phyloP scores from a whole-genome alignment of 192 early-diverging fungal species.

The Cetraspora pellucida region DNA sequence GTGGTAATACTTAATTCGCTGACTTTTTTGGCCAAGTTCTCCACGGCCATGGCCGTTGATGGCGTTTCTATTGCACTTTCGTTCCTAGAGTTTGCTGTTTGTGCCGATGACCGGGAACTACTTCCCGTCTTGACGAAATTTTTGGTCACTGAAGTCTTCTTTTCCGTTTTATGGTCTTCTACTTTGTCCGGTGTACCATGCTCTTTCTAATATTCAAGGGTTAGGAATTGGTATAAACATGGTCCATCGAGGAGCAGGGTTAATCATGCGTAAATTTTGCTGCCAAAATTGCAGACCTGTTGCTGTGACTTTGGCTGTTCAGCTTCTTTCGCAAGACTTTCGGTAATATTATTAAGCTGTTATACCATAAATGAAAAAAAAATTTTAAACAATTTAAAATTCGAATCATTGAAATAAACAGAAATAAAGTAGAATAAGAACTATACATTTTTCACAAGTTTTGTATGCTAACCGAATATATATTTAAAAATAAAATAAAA shows the following conservation, averaged over 20 bases:
- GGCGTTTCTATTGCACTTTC: conserved; percentile 46
- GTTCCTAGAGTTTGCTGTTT: conserved; percentile 32
- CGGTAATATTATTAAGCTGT: conserved; percentile 11
- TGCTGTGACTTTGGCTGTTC: conserved; percentile 29
- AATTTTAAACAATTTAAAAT: no score
- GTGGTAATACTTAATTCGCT: conserved; percentile 53
- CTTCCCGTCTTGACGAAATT: conserved; percentile 24
- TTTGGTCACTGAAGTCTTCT: not conserved
- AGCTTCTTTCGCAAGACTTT: conserved; percentile 31
- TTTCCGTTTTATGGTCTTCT: conserved; percentile 31
- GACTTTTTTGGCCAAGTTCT: conserved; percentile 58
- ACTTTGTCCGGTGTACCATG: conserved; percentile 31
- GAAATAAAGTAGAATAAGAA: not conserved
- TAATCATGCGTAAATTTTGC: conserved; percentile 28
- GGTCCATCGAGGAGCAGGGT: conserved; percentile 13
- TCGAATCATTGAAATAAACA: not conserved
- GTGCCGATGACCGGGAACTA: conserved; percentile 14
- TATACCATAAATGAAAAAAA: not conserved
- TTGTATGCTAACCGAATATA: not conserved
- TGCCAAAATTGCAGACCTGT: conserved; percentile 33
- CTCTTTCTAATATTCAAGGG: conserved; percentile 29
- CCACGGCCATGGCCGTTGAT: conserved; percentile 50
- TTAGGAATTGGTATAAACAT: conserved; percentile 26
- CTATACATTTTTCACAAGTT: not conserved
- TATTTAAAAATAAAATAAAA: not conserved